Evolutionary conservation across 1,284 basidiomycete genomes (phyloP).

Genomic region (Trichosporon inkin): DNA sequence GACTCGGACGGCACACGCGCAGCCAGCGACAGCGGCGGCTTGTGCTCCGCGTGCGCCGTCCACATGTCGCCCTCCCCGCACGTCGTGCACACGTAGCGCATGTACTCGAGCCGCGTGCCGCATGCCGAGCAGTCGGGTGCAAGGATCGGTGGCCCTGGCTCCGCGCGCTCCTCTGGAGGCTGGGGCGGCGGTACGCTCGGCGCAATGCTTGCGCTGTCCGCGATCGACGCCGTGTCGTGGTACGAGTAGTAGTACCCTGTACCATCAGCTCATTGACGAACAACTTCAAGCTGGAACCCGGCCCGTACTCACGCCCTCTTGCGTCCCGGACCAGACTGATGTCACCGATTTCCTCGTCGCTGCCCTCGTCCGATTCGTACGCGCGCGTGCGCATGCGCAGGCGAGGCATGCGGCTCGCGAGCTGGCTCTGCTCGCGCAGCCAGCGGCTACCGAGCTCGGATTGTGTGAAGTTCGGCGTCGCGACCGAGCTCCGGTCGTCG

Average conservation of each 20-base stretch:
- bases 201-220: slow-evolving; percentile 12
- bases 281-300: too few species aligned
- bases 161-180: slow-evolving; percentile 12
- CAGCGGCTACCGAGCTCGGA: slow-evolving; percentile 67
- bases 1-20: slow-evolving; percentile 10
- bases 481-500: background rate
- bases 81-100: slow-evolving; percentile 79
- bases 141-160: slow-evolving; percentile 56
- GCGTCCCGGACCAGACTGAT: slow-evolving; percentile 44
- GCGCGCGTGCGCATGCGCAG: slow-evolving; percentile 17
- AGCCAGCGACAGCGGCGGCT: slow-evolving; percentile 22
- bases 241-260: slow-evolving; percentile 51
- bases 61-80: slow-evolving; percentile 64
- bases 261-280: background rate
- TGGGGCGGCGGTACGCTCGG: background rate
- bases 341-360: slow-evolving; percentile 41
- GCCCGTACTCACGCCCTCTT: slow-evolving; percentile 41
- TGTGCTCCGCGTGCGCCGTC: slow-evolving; percentile 35
- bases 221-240: slow-evolving; percentile 34
- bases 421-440: slow-evolving; percentile 72
- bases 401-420: slow-evolving; percentile 29
- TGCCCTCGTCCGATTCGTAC: slow-evolving; percentile 42
- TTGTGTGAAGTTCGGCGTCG: slow-evolving; percentile 37
- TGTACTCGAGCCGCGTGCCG: slow-evolving; percentile 64
- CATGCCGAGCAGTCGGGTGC: slow-evolving; percentile 78